Base-by-base conservation (phyloP, 345 rosid species). In the Erodium maritimum region DNA sequence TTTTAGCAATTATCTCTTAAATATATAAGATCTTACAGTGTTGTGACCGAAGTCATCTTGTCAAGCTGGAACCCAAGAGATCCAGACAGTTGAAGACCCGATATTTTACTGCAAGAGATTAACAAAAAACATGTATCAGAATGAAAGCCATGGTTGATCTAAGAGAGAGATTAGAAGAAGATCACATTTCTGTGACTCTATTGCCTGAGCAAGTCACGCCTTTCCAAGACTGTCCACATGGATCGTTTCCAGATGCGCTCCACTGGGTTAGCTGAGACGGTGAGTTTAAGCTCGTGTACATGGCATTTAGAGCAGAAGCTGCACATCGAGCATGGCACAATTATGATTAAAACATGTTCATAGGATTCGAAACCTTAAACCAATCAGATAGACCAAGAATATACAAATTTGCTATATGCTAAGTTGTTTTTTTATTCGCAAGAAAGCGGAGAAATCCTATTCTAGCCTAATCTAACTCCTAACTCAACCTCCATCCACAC, bases 161-260 rank as follows among this genome's bases (percentile, higher is more conserved):
- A 9, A 55, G 5, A 50, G 17, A 45, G 18, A 11, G 60, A 57
- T 17, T 46, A 5, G 57, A 19, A 63, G 81, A 67, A 54, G 18
- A 68, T 75, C 75, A 94, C 99, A 94, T 79, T 84, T 75, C 82
- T 53, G 90, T 87, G 65, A 94, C 86, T 23, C 81, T 72, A 37
- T 81, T 69, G 73, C 73, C 84, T 23, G 90, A 80, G 78, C 99
- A 94, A 63, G 76, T 73, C 22, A 94, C 56, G 63, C 99, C 99
- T 79, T 54, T 85, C 99, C 99, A 94, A 18, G 82, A 75, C 65
- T 87, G 88, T 48, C 82, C 96, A 60, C 99, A 94, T 16, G 99
- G 99, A 71, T 94, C 96, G 50, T 76, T 82, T 10, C 94, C 84
- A 60, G 65, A 79, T 52, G 73, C 23, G 5, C 68, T 81, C 99